These are phyloP conservation scores for Haplographium delicatum DNA, from an alignment of 495 filamentous ascomycete species.

Conservation along the genomic window DNA sequence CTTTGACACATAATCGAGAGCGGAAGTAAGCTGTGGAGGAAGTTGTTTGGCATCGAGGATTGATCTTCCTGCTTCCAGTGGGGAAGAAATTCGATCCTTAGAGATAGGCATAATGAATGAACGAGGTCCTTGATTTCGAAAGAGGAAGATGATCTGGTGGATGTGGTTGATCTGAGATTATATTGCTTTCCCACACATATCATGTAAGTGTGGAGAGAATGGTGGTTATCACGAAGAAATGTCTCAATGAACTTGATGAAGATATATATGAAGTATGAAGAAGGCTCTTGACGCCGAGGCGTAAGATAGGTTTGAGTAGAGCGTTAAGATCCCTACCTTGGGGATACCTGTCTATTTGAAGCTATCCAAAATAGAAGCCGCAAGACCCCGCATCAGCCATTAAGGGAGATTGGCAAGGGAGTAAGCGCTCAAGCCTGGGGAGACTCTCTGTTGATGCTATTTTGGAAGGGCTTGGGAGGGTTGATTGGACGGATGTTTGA, in stretches of 20 bases:
- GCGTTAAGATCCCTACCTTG: constrained; percentile 5
- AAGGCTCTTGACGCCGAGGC: not conserved
- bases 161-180: not conserved
- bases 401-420: not conserved
- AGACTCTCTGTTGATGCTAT: constrained; percentile 2
- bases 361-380: constrained; percentile 5
- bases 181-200: not conserved
- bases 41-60: constrained; percentile 43
- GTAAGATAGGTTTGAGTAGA: not conserved
- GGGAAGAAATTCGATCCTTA: constrained; percentile 47
- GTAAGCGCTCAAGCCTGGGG: constrained; percentile 1
- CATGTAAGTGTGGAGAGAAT: not conserved
- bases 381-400: not conserved
- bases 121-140: too few relatives aligned
- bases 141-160: not conserved
- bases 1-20: constrained; percentile 47
- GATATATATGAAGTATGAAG: not conserved
- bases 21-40: constrained; percentile 35
- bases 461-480: not conserved
- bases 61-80: constrained; percentile 48
- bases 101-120: constrained; percentile 27
- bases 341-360: not conserved
- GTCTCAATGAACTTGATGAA: not conserved
- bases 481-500: not conserved
- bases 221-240: not conserved